These are phyloP conservation scores for Fusarium albosuccineum DNA, from an alignment of 2,329 filamentous ascomycete species.

Conservation along the genomic window DNA sequence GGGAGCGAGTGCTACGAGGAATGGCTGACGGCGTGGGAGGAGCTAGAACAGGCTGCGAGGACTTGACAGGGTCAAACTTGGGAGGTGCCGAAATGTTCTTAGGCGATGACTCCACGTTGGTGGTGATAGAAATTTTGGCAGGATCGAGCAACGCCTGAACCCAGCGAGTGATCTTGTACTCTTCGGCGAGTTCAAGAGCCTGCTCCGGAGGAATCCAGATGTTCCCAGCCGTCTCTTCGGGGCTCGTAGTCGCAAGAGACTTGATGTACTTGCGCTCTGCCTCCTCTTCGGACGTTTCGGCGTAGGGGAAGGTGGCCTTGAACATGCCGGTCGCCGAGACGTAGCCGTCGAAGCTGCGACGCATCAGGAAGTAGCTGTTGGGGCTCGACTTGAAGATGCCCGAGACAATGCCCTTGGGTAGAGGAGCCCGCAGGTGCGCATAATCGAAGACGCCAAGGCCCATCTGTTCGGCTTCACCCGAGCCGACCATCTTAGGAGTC, in stretches of 20 bases:
- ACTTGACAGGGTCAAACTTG: constrained; percentile 73
- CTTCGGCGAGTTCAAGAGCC: constrained; percentile 85
- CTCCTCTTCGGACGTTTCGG: constrained; percentile 78
- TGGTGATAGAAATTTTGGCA: constrained; percentile 75
- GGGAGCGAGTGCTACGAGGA: constrained; percentile 62
- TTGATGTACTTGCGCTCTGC: constrained; percentile 87
- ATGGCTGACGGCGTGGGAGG: constrained; percentile 64
- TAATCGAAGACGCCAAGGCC: constrained; percentile 92
- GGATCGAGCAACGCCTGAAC: constrained; percentile 92
- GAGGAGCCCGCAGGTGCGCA: constrained; percentile 90
- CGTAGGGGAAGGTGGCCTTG: constrained; percentile 88
- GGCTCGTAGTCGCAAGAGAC: constrained; percentile 81
- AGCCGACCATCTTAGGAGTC: constrained; percentile 81
- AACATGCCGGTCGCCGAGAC: constrained; percentile 93
- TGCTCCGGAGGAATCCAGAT: constrained; percentile 90
- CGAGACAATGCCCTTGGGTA: constrained; percentile 91
- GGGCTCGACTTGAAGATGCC: constrained; percentile 93
- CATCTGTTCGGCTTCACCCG: constrained; percentile 79
- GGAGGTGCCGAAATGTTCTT: constrained; percentile 87
- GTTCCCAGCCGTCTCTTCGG: constrained; percentile 94
- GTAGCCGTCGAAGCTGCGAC: constrained; percentile 86
- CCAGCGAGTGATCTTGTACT: constrained; percentile 90
- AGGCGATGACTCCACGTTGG: constrained; percentile 74
- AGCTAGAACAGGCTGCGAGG: constrained; percentile 57
- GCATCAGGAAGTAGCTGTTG: constrained; percentile 97